phyloP scores from a whole-genome alignment of 2,329 filamentous ascomycete species.

The Neopestalotiopsis sp. region DNA sequence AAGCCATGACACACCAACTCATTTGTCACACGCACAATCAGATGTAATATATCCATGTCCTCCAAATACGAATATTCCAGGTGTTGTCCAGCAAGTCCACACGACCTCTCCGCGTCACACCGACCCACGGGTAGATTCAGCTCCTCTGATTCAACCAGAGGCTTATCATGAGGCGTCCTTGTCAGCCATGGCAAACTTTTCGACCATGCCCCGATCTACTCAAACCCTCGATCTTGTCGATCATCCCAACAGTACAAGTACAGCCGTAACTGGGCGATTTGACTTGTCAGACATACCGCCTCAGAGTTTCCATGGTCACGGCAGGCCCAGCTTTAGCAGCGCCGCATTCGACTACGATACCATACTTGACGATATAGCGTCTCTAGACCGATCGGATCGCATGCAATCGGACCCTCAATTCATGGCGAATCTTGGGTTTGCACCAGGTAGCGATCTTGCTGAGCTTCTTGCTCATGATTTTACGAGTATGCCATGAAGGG shows the following conservation, averaged over 20 bases:
- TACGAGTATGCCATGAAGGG: slow-evolving; percentile 20
- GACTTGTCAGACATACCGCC: slow-evolving; percentile 21
- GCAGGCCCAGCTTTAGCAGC: slow-evolving; percentile 29
- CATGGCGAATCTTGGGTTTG: slow-evolving; percentile 71
- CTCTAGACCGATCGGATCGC: slow-evolving; percentile 53
- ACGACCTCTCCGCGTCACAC: slow-evolving; percentile 14
- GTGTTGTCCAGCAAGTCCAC: slow-evolving; percentile 8
- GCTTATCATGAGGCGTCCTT: background rate
- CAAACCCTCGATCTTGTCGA: background rate
- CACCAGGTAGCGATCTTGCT: slow-evolving; percentile 63
- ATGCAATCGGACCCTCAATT: slow-evolving; percentile 65
- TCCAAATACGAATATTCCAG: background rate
- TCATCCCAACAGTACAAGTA: background rate
- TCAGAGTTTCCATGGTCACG: slow-evolving; percentile 20
- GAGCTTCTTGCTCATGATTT: slow-evolving; percentile 41
- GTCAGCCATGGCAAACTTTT: slow-evolving; percentile 6
- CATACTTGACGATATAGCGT: slow-evolving; percentile 56
- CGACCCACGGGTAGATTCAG: slow-evolving; percentile 12
- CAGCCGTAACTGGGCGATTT: slow-evolving; percentile 23
- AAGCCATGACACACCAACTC: background rate
- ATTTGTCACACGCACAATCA: background rate
- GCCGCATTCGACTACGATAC: slow-evolving; percentile 52
- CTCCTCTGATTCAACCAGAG: background rate
- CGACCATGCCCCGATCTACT: background rate
- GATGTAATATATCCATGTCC: background rate